Base-by-base conservation (phyloP, 495 filamentous ascomycete genomes). In the Penicillium steckii region DNA sequence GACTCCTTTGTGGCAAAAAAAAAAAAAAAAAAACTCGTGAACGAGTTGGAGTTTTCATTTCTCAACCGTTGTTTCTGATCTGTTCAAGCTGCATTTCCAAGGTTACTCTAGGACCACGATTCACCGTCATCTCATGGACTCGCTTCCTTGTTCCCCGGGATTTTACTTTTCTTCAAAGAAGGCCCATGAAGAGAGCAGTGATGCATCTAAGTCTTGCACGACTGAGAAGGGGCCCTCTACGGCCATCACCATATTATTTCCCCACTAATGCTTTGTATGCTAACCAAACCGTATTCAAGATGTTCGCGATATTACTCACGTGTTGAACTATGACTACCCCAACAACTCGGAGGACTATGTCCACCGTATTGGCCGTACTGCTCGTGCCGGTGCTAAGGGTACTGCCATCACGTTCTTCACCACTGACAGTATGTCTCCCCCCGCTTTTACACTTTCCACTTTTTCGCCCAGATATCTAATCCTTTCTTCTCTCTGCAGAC, bases 321-420 rank as follows among this genome's bases (percentile, higher is more conserved):
- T 98, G 78, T 82, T 98, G 77, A 98, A 98, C 86, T 97, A 97
- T 88, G 94, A 98, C 75, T 96, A 96, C 72, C 94, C 94, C 69
- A 97, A 97, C 81, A 98, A 98, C 80, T 97, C 94, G 74, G 93
- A 98, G 74, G 93, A 97, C 65, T 98, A 98, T 59, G 91, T 98
- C 54, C 94, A 98, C 67, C 89, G 94, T 57, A 98, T 98, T 71
- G 94, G 88, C 59, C 85, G 91, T 69, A 97, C 93, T 29, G 93
- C 91, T 55, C 86, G 93, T 69, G 94, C 94, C 43, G 94, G 94
- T 59, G 89, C 90, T 60, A 85, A 84, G 46, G 93, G 93, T 58
- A 84, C 88, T 52, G 93, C 93, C 52, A 90, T 96, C 62, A 97
- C 94, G 13, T 79, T 97, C 48, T 97, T 98, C 69, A 98, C 94